Evolutionary conservation across 345 rosid genomes (phyloP).

Genomic region (Iberis pinnata): DNA sequence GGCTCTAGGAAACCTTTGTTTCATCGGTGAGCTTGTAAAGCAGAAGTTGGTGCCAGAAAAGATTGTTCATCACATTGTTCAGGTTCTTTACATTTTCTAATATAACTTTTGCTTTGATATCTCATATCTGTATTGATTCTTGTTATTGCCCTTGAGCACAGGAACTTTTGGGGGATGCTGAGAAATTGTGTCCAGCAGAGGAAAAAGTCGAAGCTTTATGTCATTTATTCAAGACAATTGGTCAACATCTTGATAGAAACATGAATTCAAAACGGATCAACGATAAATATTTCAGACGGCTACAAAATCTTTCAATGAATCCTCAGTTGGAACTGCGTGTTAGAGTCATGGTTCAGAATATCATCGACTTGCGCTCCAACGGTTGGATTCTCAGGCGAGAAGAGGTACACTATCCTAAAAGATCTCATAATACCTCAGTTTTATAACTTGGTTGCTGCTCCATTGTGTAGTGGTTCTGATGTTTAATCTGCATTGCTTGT

Average conservation of each 20-base stretch:
- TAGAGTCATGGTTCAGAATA: constrained; percentile 71
- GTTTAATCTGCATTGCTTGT: constrained; percentile 11
- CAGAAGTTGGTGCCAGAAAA: constrained; percentile 80
- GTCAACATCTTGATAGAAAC: constrained; percentile 72
- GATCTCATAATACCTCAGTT: background rate
- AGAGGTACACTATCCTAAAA: constrained; percentile 38
- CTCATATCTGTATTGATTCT: background rate
- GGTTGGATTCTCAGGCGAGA: constrained; percentile 68
- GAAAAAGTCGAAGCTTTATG: constrained; percentile 88
- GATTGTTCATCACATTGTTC: constrained; percentile 77
- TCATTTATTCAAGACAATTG: constrained; percentile 68
- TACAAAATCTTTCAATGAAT: constrained; percentile 51
- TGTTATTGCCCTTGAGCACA: constrained; percentile 24
- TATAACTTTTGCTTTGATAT: background rate
- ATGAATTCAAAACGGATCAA: constrained; percentile 47
- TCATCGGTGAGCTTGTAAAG: constrained; percentile 87
- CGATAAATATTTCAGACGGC: constrained; percentile 49
- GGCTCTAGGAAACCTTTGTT: constrained; percentile 71
- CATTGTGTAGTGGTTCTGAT: constrained; percentile 4
- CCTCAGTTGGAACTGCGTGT: constrained; percentile 53
- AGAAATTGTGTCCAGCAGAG: constrained; percentile 66
- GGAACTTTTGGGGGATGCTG: constrained; percentile 76
- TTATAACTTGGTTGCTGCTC: background rate
- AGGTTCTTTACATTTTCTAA: constrained; percentile 32
- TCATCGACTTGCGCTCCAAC: constrained; percentile 52